A percentile compares a stretch with the other conserved stretches of the same genome.
These are phyloP conservation scores for Olyra latifolia DNA, from an alignment of 176 grass and related monocot genomes.

Conservation along the genomic window DNA sequence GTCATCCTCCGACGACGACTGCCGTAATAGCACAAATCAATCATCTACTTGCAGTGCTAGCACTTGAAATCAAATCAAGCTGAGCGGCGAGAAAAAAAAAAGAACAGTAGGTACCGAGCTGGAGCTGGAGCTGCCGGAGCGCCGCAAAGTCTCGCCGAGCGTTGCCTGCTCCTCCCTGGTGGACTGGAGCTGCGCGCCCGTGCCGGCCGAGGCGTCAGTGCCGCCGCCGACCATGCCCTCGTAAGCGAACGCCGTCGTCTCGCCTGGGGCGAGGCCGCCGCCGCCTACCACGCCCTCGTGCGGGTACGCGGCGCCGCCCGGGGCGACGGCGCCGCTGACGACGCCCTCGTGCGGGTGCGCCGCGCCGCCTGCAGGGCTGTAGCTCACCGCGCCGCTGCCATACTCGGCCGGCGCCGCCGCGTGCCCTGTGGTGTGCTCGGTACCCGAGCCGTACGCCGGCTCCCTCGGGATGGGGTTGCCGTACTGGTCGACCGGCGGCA, in stretches of 20 bases:
- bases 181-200: constrained; percentile 35
- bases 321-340: not conserved
- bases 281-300: not conserved
- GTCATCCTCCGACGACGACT: constrained; percentile 76
- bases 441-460: constrained; percentile 4
- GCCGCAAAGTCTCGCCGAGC: constrained; percentile 42
- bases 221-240: constrained; percentile 5
- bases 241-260: not conserved
- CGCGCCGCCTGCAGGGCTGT: not conserved
- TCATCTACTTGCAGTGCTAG: not conserved
- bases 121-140: constrained; percentile 64
- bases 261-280: not conserved
- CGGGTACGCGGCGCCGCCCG: not conserved
- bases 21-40: not conserved
- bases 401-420: not conserved
- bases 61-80: not conserved
- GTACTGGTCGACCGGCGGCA: constrained; percentile 62
- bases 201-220: not conserved
- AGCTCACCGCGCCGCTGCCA: not conserved
- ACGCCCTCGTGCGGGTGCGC: constrained; percentile 18
- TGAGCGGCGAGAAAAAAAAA: not conserved
- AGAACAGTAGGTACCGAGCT: constrained; percentile 49
- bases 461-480: constrained; percentile 53
- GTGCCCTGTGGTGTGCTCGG: not conserved
- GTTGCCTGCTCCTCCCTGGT: constrained; percentile 32